Evolutionary conservation across 768 basidiomycete genomes (phyloP), one percentile per base, ranked within the genome.

Genomic region (Erythrobasidium yunnanense): DNA sequence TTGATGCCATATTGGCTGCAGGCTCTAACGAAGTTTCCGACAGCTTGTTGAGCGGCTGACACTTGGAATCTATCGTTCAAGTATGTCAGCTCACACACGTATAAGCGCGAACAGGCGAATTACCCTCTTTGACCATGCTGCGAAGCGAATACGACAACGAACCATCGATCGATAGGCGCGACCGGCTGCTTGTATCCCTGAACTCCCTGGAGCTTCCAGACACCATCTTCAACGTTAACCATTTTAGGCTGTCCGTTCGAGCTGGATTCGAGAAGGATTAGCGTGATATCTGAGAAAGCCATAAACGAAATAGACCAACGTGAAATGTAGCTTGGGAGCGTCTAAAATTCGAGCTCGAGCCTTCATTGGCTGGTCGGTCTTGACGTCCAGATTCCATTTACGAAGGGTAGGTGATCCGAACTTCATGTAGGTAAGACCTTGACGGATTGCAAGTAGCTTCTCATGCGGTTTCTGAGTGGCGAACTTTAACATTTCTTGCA

Each of bases 401-500:
- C 33, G 6, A 13, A 63, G 33, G 1, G 49, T 46, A 17, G 29
- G 20, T 13, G 23, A 20, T 17, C 6, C 35, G 4, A 63, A 27
- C 25, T 63, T n/a, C 8, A 63, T 13, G 32, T 63, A 49, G 7
- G n/a, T 25, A 3, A 63, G 29, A 4, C 60, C 60, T 18, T 63
- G 32, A 3, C 49, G 11, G 5, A 63, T 18, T 18, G 46, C 30
- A 7, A 6, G 30, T 15, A 63, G 45, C 5, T 46, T 47, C 23
- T n/a, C 60, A 4, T 2, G 2, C 2, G 60, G 60, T 32, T 51
- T 63, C 60, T 50, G 49, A 6, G 60, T 63, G 4, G 60, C 52
- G 30, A 51, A 51, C 49, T 63, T 63, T 6, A 63, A 30, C 60
- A 63, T 63, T 25, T 63, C 46, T 4, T 46, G 49, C 47, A 63